Percentiles rank a stretch among this genome's conserved stretches.
phyloP scores from a whole-genome alignment of 805 yeast genomes.

The Kluyveromyces starmeri region DNA sequence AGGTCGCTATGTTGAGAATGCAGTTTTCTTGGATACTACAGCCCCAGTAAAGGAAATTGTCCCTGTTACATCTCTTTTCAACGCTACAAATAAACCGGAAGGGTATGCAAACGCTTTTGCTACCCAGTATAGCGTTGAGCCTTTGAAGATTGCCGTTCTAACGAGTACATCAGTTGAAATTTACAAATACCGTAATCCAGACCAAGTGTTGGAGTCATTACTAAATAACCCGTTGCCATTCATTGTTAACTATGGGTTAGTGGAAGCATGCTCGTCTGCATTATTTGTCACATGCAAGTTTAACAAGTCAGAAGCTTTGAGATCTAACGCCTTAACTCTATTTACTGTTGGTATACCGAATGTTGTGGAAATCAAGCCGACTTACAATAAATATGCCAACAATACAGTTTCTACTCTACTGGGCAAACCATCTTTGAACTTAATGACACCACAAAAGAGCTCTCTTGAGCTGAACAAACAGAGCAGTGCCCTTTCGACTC shows the following conservation, averaged over 20 bases:
- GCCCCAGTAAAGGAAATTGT: constrained; percentile 64
- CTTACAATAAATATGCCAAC: constrained; percentile 27
- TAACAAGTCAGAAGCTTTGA: constrained; percentile 44
- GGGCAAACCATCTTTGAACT: constrained; percentile 15
- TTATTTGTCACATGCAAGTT: constrained; percentile 74
- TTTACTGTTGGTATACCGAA: constrained; percentile 37
- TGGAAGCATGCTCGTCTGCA: constrained; percentile 86
- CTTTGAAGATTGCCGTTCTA: constrained; percentile 69
- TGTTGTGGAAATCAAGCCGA: constrained; percentile 35
- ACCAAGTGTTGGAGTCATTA: constrained; percentile 60
- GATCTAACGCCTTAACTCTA: constrained; percentile 36
- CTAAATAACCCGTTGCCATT: constrained; percentile 64
- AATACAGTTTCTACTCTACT: constrained; percentile 24
- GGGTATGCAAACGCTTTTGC: constrained; percentile 85
- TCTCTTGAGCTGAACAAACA: constrained; percentile 7
- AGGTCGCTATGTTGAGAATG: constrained; percentile 68
- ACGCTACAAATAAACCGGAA: constrained; percentile 63
- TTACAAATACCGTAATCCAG: constrained; percentile 73
- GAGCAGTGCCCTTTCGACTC: constrained; percentile 6
- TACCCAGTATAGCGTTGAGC: constrained; percentile 63
- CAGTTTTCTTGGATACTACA: constrained; percentile 57
- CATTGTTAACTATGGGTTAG: constrained; percentile 70
- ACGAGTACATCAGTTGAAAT: constrained; percentile 73
- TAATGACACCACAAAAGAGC: constrained; percentile 15
- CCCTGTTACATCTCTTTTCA: constrained; percentile 59